Percentiles rank a stretch among this genome's conserved stretches.
phyloP scores from a whole-genome alignment of 169 alveolate species.

The Babesia caballi region DNA sequence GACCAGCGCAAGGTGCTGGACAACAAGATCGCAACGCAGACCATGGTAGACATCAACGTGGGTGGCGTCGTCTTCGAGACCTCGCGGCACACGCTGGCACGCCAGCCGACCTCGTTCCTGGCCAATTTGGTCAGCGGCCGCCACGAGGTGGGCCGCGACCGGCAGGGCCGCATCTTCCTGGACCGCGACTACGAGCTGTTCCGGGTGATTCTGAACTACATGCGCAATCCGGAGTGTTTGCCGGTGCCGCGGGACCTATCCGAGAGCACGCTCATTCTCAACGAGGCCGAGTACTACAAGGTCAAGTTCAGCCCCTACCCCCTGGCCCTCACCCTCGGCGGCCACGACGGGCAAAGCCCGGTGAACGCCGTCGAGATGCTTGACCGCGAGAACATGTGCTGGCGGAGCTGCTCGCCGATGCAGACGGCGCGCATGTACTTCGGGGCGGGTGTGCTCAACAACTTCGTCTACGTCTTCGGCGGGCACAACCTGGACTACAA shows the following conservation, averaged over 20 bases:
- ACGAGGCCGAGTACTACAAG: slow-evolving; percentile 82
- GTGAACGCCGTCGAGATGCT: slow-evolving; percentile 77
- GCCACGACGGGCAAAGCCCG: slow-evolving; percentile 81
- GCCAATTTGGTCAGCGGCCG: slow-evolving; percentile 80
- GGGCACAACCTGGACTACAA: slow-evolving; percentile 88
- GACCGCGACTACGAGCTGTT: slow-evolving; percentile 85
- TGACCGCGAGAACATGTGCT: slow-evolving; percentile 81
- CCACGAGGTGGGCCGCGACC: slow-evolving; percentile 78
- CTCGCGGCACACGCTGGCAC: slow-evolving; percentile 79
- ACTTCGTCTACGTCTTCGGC: slow-evolving; percentile 83
- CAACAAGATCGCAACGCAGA: slow-evolving; percentile 80
- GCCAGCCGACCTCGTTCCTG: slow-evolving; percentile 78
- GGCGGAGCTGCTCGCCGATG: slow-evolving; percentile 87
- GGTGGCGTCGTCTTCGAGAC: slow-evolving; percentile 87
- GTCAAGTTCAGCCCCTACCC: slow-evolving; percentile 84
- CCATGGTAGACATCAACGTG: slow-evolving; percentile 82
- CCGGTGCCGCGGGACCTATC: slow-evolving; percentile 76
- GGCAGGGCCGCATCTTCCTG: slow-evolving; percentile 82
- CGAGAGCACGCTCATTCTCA: slow-evolving; percentile 76
- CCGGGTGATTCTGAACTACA: slow-evolving; percentile 78
- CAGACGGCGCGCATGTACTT: slow-evolving; percentile 80
- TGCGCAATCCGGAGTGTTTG: slow-evolving; percentile 76
- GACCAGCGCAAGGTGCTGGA: slow-evolving; percentile 77
- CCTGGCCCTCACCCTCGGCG: slow-evolving; percentile 78
- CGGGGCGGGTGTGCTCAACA: slow-evolving; percentile 77